Percentiles rank a stretch among this genome's conserved stretches.
phyloP scores from a whole-genome alignment of 345 rosid genomes.

The Salix dunnii region DNA sequence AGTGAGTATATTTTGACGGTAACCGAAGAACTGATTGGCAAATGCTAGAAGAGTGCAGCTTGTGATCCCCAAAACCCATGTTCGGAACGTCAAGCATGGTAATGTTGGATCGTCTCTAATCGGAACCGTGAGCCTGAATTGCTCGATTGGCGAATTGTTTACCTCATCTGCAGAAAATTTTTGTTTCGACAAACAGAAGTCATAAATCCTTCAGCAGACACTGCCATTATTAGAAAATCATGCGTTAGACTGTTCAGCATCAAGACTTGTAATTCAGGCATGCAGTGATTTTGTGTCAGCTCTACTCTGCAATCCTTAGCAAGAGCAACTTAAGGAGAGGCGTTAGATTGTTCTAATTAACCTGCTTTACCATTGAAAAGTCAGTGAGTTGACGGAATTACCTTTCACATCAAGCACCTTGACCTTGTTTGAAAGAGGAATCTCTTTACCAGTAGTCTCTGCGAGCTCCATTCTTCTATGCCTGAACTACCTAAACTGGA shows the following conservation, averaged over 20 bases:
- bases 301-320: not conserved
- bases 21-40: constrained; percentile 44
- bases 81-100: constrained; percentile 48
- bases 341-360: too few species aligned
- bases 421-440: not conserved
- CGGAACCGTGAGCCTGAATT: constrained; percentile 43
- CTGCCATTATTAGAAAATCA: not conserved
- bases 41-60: constrained; percentile 38
- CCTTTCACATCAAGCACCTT: constrained; percentile 14
- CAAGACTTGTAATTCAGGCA: not conserved
- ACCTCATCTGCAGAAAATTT: not conserved
- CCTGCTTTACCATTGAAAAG: not conserved
- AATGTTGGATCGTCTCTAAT: constrained; percentile 42
- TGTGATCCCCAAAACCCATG: constrained; percentile 41
- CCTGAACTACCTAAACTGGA: not conserved
- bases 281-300: not conserved
- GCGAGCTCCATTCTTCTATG: not conserved
- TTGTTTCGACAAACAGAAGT: not conserved
- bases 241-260: not conserved
- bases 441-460: not conserved
- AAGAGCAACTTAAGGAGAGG: not conserved
- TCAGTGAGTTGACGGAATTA: not conserved
- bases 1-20: constrained; percentile 34
- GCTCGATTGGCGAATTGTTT: constrained; percentile 32
- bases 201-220: not conserved